phyloP scores from a whole-genome alignment of 176 grass and related monocot species.

The Tuctoria greenei region DNA sequence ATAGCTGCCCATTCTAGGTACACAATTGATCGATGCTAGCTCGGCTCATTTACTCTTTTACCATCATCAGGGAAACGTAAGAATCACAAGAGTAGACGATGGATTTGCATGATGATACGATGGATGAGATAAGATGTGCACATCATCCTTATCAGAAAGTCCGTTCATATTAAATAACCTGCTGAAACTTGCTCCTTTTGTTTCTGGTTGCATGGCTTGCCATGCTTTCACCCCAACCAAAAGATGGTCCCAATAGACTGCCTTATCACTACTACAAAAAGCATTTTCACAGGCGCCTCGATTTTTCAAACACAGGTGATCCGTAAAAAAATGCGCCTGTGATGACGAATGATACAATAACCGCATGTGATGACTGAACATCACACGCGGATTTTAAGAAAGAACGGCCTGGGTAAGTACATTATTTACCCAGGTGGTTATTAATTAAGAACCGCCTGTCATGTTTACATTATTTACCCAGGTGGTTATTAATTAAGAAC shows the following conservation, averaged over 20 bases:
- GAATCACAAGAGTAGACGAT: background rate
- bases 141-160: conserved; percentile 23
- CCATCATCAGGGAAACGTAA: background rate
- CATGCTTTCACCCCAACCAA: background rate
- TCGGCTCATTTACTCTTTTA: background rate
- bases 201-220: conserved; percentile 33
- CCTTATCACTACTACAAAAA: too few species aligned
- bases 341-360: too few species aligned
- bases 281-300: too few species aligned
- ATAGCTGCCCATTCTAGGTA: background rate
- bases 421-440: too few species aligned
- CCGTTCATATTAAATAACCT: conserved; percentile 9
- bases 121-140: conserved; percentile 40
- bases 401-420: too few species aligned
- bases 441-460: too few species aligned
- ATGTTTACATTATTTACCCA: too few species aligned
- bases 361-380: too few species aligned
- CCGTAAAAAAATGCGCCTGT: too few species aligned
- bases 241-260: background rate
- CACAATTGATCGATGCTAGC: conserved; percentile 8
- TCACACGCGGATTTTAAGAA: too few species aligned
- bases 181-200: conserved; percentile 30
- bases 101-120: conserved; percentile 33
- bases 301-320: too few species aligned
- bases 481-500: too few species aligned